Evolutionary conservation across 2,329 filamentous ascomycete species (phyloP), one percentile per base, ranked within the genome.

Genomic region (Diaporthe sp.): DNA sequence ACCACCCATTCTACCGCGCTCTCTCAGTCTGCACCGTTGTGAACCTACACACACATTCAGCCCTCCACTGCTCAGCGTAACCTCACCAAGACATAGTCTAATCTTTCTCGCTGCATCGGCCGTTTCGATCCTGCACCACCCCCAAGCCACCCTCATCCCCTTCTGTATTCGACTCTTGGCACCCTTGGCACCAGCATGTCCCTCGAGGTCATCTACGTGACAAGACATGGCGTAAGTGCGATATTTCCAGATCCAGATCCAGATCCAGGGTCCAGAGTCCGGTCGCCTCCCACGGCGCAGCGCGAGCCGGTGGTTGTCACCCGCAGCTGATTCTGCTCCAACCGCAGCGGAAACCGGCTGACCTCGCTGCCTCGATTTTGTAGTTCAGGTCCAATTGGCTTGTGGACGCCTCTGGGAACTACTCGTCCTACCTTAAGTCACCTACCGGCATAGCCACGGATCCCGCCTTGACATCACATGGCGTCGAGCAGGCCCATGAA

Each of bases 341-440:
- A 10, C 28, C 47, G 67, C 64, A 61, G 70, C 67, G 40, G 38
- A 33, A 19, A 2, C 38, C 50, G 52, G 67, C 57, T 77, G 74
- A 78, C 61, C 45, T 33, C 13, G 38, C 67, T 35, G 68, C 38
- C 40, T 66, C 66, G 40, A 38, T 40, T 61, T 50, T 73, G 28
- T 83, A 97, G 96, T 98, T 97, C 84, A 95, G 97, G 77, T 93
- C 94, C 77, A 95, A 94, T 82, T 98, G 96, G 95, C 91, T 91
- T 57, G 94, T 98, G 76, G 92, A 98, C 84, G 91, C 92, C 60
- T 86, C 89, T 76, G 96, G 97, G 71, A 89, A 88, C 78, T 98
- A 98, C 86, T 90, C 89, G 71, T 87, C 93, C 33, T 88, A 87
- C 74, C 91, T 97, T 77, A 91, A 89, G 55, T 95, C 94, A 50